Evolutionary conservation across 352 stramenopile species (phyloP), one percentile per base, ranked within the genome.

Genomic region (Globisporangium lucens): DNA sequence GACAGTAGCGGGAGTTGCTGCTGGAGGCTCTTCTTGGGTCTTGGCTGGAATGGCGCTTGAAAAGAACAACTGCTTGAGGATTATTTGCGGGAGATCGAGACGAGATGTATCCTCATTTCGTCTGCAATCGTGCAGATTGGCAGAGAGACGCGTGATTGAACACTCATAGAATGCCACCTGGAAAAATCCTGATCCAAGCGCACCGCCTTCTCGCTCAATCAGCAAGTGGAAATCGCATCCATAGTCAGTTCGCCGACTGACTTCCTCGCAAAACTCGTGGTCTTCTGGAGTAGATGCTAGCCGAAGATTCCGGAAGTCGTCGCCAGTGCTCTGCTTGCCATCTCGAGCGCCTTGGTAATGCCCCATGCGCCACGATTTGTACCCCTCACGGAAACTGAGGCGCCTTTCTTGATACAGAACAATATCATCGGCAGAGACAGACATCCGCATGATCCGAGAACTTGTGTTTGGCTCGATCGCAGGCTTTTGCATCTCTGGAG

Each of bases 161-260:
- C 87, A 94, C 67, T 96, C 89, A 52, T 95, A 95, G 60, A 96
- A 95, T 9, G 86, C 82, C 63, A 96, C 83, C 63, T 94, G 89
- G 63, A 96, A 93, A 64, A 93, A 93, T 0, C 88, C 86, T 7
- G 86, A 93, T 0, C 85, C 80, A 6, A 88, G 38, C 6, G 60
- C 58, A 4, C 77, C 83, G 33, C 78, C 70, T n/a, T 72, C 63
- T 62, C 70, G 80, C 63, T 92, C 79, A 65, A 95, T 87, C 9
- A 94, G 60, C n/a, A 95, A 52, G 57, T 95, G 87, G 63, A 89
- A 92, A 65, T 95, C 87, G 53, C 77, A 80, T 0, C 87, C 87
- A 15, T 85, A 86, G 2, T 76, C 65, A 4, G 76, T 72, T 43
- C 85, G 72, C 6, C 76, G 80, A 69, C 77, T 89, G 20, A 93